phyloP scores from a whole-genome alignment of 345 rosid species.

The Murraya paniculata region DNA sequence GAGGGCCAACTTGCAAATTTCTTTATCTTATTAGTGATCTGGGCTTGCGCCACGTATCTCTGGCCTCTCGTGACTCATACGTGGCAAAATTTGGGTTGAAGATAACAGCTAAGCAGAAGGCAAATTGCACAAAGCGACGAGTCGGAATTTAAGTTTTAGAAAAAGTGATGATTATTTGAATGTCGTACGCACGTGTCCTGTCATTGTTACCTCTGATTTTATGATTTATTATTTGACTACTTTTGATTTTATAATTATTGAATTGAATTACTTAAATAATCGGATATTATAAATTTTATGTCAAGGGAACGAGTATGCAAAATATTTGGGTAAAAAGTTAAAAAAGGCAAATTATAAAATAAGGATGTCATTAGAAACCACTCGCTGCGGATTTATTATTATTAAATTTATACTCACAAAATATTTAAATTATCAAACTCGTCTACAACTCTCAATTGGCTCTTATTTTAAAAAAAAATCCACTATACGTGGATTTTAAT shows the following conservation, averaged over 20 bases:
- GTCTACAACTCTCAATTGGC: too few species aligned
- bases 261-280: too few species aligned
- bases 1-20: constrained; percentile 24
- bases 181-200: constrained; percentile 19
- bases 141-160: constrained; percentile 7
- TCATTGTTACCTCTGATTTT: not conserved
- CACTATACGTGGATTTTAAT: rapidly evolving
- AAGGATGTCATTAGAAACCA: too few species aligned
- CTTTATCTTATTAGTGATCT: not conserved
- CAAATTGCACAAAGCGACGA: constrained; percentile 21
- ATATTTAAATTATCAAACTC: too few species aligned
- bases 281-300: too few species aligned
- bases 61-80: not conserved
- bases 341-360: too few species aligned
- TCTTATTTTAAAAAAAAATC: too few species aligned
- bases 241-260: not conserved
- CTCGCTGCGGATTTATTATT: too few species aligned
- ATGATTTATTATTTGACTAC: not conserved
- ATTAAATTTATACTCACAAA: too few species aligned
- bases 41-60: constrained; percentile 23
- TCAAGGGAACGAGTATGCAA: too few species aligned
- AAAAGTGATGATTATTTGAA: constrained; percentile 1
- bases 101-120: constrained; percentile 19
- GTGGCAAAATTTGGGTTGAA: constrained; percentile 9
- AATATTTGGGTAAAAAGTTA: too few species aligned